Percentiles rank a stretch among this genome's conserved stretches.
Conservation (phyloP, 2,329 filamentous ascomycete genomes). For the Aspergillus eucalypticola region DNA sequence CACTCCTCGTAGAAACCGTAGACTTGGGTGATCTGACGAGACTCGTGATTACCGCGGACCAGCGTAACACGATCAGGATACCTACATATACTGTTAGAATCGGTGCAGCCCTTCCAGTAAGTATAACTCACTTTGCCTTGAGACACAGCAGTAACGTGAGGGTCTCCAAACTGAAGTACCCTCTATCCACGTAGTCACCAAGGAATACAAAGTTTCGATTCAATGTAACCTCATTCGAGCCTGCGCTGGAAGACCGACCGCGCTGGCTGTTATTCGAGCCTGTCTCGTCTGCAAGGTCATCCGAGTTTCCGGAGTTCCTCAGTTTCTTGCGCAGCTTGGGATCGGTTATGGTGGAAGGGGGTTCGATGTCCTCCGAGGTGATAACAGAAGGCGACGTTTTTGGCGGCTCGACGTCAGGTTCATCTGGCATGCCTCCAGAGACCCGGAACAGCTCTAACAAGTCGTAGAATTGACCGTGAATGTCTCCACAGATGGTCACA, state of each 20-base stretch:
- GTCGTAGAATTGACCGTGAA: slow-evolving; percentile 98
- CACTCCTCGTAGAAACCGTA: slow-evolving; percentile 80
- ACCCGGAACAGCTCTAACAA: slow-evolving; percentile 95
- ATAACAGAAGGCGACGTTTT: slow-evolving; percentile 73
- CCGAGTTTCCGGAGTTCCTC: slow-evolving; percentile 47
- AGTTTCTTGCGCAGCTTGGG: slow-evolving; percentile 86
- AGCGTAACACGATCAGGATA: slow-evolving; percentile 72
- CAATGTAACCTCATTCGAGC: slow-evolving; percentile 44
- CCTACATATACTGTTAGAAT: slow-evolving; percentile 39
- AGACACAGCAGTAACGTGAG: slow-evolving; percentile 71
- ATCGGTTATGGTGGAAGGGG: slow-evolving; percentile 83
- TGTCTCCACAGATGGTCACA: slow-evolving; percentile 96
- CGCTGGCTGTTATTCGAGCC: slow-evolving; percentile 17
- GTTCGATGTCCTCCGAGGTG: slow-evolving; percentile 87
- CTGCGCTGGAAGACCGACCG: slow-evolving; percentile 32
- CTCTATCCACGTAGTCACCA: slow-evolving; percentile 72
- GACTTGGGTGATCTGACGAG: slow-evolving; percentile 74
- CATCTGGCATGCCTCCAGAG: slow-evolving; percentile 92
- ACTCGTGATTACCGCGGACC: slow-evolving; percentile 74
- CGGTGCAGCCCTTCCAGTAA: too few species aligned
- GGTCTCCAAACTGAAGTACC: slow-evolving; percentile 73
- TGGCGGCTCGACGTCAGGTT: slow-evolving; percentile 68
- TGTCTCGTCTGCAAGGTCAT: slow-evolving; percentile 31
- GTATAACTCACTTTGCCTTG: slow-evolving; percentile 58
- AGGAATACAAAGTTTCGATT: slow-evolving; percentile 72